A percentile compares a stretch with the other conserved stretches of the same genome.
phyloP scores from a whole-genome alignment of 768 basidiomycete species.

The Lactarius pseudohatsudake region DNA sequence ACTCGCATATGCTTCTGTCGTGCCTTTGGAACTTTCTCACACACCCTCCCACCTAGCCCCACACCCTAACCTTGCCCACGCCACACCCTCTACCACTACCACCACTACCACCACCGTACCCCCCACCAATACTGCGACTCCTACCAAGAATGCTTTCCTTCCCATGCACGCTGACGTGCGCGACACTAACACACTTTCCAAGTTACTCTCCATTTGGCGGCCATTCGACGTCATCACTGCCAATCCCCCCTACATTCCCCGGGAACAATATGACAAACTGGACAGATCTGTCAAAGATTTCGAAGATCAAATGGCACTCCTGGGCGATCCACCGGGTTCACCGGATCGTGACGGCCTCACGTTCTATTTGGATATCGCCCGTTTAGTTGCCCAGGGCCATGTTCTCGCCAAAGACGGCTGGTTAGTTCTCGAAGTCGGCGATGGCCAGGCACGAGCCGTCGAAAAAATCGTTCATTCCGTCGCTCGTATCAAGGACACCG shows the following conservation, averaged over 20 bases:
- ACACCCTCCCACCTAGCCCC: neutral
- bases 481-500: slow-evolving; percentile 48
- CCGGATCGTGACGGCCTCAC: slow-evolving; percentile 50
- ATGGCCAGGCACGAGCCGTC: slow-evolving; percentile 66
- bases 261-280: slow-evolving; percentile 58
- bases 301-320: slow-evolving; percentile 80
- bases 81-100: neutral
- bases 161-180: slow-evolving; percentile 48
- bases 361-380: slow-evolving; percentile 72
- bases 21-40: neutral
- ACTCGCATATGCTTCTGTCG: slow-evolving; percentile 31
- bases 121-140: neutral
- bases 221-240: slow-evolving; percentile 79
- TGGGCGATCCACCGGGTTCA: slow-evolving; percentile 61
- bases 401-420: slow-evolving; percentile 53
- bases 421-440: slow-evolving; percentile 80
- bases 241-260: slow-evolving; percentile 87
- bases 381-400: slow-evolving; percentile 50
- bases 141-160: slow-evolving; percentile 27
- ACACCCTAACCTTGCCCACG: neutral
- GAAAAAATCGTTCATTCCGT: slow-evolving; percentile 51
- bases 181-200: slow-evolving; percentile 29
- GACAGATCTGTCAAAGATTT: slow-evolving; percentile 68
- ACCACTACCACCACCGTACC: neutral
- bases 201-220: slow-evolving; percentile 30